Percentiles rank a stretch among this genome's conserved stretches.
Conservation (phyloP, 192 early-diverging fungal genomes). For the Gonapodya sp. region DNA sequence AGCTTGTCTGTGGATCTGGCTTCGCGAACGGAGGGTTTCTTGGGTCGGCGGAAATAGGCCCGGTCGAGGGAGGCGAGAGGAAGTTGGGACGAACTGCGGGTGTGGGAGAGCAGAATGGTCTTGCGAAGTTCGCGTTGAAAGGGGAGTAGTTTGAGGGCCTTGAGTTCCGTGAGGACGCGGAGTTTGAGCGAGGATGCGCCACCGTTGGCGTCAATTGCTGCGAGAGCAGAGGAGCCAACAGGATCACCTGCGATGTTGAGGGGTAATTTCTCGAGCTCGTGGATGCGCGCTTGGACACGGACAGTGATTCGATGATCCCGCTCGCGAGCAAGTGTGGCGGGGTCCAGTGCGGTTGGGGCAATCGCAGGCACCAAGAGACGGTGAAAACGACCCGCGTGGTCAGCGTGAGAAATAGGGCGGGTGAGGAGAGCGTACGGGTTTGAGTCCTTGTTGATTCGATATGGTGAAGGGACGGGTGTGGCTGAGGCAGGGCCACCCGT, state of each 20-base stretch:
- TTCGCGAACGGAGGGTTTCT: conserved; percentile 74
- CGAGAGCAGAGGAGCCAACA: conserved; percentile 15
- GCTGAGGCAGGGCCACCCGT: neutral
- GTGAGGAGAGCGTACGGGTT: conserved; percentile 6
- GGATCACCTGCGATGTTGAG: conserved; percentile 15
- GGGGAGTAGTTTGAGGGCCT: conserved; percentile 64
- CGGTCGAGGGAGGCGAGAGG: conserved; percentile 62
- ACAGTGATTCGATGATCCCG: conserved; percentile 62
- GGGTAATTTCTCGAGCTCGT: conserved; percentile 62
- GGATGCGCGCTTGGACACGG: conserved; percentile 66
- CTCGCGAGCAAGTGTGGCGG: conserved; percentile 62
- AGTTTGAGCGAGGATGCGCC: conserved; percentile 49
- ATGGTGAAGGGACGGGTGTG: neutral
- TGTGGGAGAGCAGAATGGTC: conserved; percentile 63
- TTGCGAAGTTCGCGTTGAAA: conserved; percentile 68
- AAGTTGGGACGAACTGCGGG: conserved; percentile 62
- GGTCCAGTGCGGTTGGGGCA: conserved; percentile 70
- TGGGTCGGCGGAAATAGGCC: conserved; percentile 61
- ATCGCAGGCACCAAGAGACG: conserved; percentile 64
- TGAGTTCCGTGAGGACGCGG: conserved; percentile 78
- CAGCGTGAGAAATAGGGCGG: neutral
- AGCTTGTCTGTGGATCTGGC: conserved; percentile 79
- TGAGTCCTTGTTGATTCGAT: neutral
- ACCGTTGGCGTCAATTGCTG: conserved; percentile 20
- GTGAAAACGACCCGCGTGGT: conserved; percentile 23